Conservation (phyloP, 495 filamentous ascomycete genomes). For the Wilcoxina mikolae region DNA sequence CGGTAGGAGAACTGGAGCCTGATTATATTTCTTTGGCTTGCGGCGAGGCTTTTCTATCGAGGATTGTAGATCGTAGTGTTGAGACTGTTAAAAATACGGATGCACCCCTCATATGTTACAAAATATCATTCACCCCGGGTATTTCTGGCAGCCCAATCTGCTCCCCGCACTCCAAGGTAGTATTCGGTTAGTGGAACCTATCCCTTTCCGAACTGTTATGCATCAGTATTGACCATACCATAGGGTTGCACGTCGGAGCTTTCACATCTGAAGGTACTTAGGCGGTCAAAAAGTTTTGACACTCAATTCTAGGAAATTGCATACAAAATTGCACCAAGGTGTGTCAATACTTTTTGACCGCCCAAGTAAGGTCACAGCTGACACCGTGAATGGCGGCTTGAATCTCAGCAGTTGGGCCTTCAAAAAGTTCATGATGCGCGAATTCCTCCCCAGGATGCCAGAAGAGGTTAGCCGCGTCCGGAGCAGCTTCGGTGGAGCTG, state of each 20-base stretch:
- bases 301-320: too few species aligned
- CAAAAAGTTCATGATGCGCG: not conserved
- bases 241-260: not conserved
- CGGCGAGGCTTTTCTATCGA: not conserved
- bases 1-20: not conserved
- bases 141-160: not conserved
- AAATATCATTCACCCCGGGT: not conserved
- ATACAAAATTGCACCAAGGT: too few species aligned
- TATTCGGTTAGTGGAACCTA: not conserved
- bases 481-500: too few species aligned
- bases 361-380: not conserved
- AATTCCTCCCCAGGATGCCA: not conserved
- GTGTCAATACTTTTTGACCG: too few species aligned
- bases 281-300: too few species aligned
- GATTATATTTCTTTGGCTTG: not conserved
- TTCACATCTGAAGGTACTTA: not conserved
- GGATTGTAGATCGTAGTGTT: not conserved
- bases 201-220: not conserved
- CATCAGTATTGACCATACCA: not conserved
- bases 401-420: not conserved
- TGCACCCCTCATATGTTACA: not conserved
- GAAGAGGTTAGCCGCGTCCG: not conserved
- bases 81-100: not conserved
- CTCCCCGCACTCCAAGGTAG: not conserved
- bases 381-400: not conserved